Base-by-base conservation (phyloP, 306 rosid genomes). In the Trifolium subterraneum region DNA sequence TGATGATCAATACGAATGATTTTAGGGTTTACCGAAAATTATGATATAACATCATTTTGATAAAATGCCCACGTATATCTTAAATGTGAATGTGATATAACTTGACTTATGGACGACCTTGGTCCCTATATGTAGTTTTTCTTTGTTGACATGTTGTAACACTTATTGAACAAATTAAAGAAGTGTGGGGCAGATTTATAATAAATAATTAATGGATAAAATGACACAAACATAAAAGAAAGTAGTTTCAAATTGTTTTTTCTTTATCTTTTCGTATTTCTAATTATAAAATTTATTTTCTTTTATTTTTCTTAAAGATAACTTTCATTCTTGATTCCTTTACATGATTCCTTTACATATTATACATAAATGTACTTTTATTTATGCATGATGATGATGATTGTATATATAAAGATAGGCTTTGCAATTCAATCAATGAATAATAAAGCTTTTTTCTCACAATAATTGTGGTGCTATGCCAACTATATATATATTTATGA, bases 401-500 rank as follows among this genome's bases (percentile, higher is more conserved):
- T 38, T 64, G 39, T 45, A 19, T 5, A 8, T 41, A 58, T 39
- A 64, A 59, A 67, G 66, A 58, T 58, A 45, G 14, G 36, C 41
- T 38, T 11, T 56, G 33, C 10, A 56, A 1, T 56, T 23, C 36
- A 23, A 56, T 56, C 36, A 56, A 23, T 56, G 35, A 23, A 12
- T 8, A 16, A 22, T 11, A 22, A 23, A 23, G 16, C 7, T 56
- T 56, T 23, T 23, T 56, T 23, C 36, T 23, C 63, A 23, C 19
- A 45, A 68, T 41, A 74, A 74, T 50, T 50, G 71, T 14, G 25
- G 10, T 69, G 77, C 55, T 61, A 29, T 19, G 52, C 44, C 80
- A 60, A 61, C 60, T 45, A 63, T 31, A 68, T 35, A 55, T 51
- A 58, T 45, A 63, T 35, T 44, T 38, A 47, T 47, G 68, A n/a